These are phyloP conservation scores for Corrigiola litoralis DNA, from an alignment of 179 eudicot species.

Conservation along the genomic window DNA sequence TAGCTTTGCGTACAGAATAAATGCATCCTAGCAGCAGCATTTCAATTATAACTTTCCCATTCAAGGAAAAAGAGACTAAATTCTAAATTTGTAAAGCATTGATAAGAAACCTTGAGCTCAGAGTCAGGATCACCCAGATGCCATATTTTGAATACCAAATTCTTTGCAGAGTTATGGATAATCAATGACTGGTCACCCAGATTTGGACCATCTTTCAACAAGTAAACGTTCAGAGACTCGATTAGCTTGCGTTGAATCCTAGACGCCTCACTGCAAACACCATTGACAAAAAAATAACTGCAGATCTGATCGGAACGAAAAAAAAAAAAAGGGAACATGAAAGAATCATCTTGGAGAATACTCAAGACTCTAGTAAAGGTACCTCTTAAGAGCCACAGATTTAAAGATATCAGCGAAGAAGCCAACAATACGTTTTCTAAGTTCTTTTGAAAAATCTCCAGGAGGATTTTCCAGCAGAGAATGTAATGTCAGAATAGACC, in stretches of 20 bases:
- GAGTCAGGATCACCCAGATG: slow-evolving; percentile 66
- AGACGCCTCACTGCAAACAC: slow-evolving; percentile 64
- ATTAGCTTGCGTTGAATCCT: slow-evolving; percentile 76
- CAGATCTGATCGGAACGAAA: slow-evolving; percentile 11
- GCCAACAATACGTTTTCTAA: slow-evolving; percentile 59
- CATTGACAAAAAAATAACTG: neutral
- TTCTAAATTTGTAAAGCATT: neutral
- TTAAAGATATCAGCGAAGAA: slow-evolving; percentile 63
- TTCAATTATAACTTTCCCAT: neutral
- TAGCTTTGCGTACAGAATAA: slow-evolving; percentile 67
- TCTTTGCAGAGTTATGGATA: slow-evolving; percentile 71
- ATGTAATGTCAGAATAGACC: slow-evolving; percentile 63
- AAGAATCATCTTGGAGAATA: neutral
- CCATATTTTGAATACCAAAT: slow-evolving; percentile 72
- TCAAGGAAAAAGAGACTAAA: neutral
- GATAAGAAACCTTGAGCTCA: slow-evolving; percentile 56
- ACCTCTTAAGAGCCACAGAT: slow-evolving; percentile 54
- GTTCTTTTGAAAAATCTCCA: slow-evolving; percentile 73
- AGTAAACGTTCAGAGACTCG: slow-evolving; percentile 74
- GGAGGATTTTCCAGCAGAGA: slow-evolving; percentile 94
- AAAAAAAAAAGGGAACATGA: neutral
- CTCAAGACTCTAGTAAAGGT: slow-evolving; percentile 7
- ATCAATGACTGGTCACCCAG: slow-evolving; percentile 61
- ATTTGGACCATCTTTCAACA: slow-evolving; percentile 91
- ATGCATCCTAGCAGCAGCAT: slow-evolving; percentile 51